phyloP scores from a whole-genome alignment of 148 eudicot genomes.

The Rhododendron kiyosumense region DNA sequence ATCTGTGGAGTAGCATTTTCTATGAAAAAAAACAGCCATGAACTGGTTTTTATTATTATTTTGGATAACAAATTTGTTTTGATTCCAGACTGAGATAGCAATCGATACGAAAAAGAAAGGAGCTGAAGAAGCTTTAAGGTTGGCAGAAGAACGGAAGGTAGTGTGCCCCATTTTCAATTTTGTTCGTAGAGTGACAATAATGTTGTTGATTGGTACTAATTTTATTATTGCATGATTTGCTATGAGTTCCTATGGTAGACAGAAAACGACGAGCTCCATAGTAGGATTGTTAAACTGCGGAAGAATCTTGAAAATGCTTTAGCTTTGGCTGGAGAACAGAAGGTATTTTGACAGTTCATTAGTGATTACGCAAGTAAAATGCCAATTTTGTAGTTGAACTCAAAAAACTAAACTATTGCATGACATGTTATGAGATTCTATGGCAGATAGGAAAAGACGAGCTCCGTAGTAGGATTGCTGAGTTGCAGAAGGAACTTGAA shows the following conservation, averaged over 20 bases:
- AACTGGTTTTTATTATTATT: not conserved
- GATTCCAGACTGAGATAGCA: not conserved
- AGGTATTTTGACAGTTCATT: not conserved
- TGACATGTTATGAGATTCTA: too few relatives aligned
- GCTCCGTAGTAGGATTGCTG: too few relatives aligned
- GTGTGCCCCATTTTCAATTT: not conserved
- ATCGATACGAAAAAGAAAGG: constrained; percentile 15
- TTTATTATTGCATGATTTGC: not conserved
- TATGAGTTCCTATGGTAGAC: not conserved
- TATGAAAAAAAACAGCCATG: not conserved
- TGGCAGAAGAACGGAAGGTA: constrained; percentile 37
- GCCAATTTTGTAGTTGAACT: too few relatives aligned
- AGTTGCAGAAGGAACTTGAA: not conserved
- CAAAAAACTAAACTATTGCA: too few relatives aligned
- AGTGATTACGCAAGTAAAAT: not conserved
- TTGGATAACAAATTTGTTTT: not conserved
- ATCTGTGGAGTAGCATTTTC: not conserved
- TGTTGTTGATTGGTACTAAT: not conserved
- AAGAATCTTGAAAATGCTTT: not conserved
- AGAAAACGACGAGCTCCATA: not conserved
- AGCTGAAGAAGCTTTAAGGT: constrained; percentile 25
- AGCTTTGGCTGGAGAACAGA: not conserved
- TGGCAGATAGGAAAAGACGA: not conserved
- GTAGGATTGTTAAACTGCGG: constrained; percentile 14
- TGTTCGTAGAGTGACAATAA: not conserved